Percentiles rank a stretch among this genome's conserved stretches.
Conservation (phyloP, 345 rosid species). For the Eucalyptus rudis region DNA sequence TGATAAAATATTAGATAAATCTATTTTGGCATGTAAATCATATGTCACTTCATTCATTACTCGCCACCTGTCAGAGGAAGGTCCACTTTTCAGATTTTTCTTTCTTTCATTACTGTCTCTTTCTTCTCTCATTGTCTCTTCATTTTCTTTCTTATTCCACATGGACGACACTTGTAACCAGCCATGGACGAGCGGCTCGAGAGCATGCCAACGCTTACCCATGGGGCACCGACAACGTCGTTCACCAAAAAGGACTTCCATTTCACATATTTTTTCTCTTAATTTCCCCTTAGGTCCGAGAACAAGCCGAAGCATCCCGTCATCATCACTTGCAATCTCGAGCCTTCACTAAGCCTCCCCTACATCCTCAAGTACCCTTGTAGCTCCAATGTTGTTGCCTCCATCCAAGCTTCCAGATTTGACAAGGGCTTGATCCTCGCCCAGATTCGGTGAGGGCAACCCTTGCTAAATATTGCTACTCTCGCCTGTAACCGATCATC, state of each 20-base stretch:
- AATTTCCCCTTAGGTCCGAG: neutral
- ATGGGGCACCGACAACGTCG: neutral
- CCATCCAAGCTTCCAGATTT: neutral
- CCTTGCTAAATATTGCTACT: neutral
- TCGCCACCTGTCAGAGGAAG: neutral
- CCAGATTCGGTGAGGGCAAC: no score
- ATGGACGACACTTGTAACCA: neutral
- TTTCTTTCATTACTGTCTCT: neutral
- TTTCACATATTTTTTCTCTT: no score
- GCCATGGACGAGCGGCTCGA: neutral
- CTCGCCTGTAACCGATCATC: accelerated
- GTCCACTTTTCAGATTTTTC: neutral
- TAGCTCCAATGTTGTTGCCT: neutral
- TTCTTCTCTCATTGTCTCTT: neutral
- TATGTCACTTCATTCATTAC: neutral
- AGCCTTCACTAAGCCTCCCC: neutral
- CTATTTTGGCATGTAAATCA: neutral
- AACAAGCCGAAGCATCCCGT: neutral
- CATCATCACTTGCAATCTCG: neutral
- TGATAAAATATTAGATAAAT: neutral
- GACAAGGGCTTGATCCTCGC: neutral
- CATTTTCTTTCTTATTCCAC: neutral
- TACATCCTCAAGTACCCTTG: neutral
- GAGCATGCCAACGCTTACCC: neutral
- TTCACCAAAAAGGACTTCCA: neutral